Conservation (phyloP, 2,329 filamentous ascomycete species). For the Chaetomium strumarium region DNA sequence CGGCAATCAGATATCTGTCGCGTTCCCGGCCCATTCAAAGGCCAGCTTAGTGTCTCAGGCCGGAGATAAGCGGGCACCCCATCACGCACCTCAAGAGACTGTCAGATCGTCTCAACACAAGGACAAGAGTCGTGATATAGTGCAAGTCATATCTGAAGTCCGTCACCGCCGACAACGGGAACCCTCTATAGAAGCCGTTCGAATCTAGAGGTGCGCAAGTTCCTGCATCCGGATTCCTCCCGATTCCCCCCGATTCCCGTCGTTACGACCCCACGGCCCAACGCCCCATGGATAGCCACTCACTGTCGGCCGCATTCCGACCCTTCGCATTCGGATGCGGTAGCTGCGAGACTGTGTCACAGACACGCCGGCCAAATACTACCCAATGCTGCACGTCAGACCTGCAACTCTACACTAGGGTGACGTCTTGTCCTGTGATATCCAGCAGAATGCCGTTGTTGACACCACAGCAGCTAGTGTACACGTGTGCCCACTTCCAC, state of each 20-base stretch:
- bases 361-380: neutral
- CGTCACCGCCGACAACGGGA: neutral
- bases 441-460: no score
- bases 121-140: neutral
- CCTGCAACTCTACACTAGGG: no score
- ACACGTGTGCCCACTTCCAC: no score
- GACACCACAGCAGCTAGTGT: no score
- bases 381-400: no score
- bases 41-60: conserved; percentile 13
- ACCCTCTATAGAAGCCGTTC: no score
- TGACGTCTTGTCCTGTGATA: no score
- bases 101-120: conserved; percentile 2
- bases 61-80: conserved; percentile 10
- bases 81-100: conserved; percentile 13
- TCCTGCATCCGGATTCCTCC: conserved; percentile 8
- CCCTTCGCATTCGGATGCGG: neutral
- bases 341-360: neutral
- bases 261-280: neutral
- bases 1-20: conserved; percentile 12
- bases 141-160: no score
- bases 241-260: neutral
- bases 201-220: conserved; percentile 1
- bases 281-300: neutral
- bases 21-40: conserved; percentile 1
- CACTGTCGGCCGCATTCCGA: neutral